A percentile compares a stretch with the other conserved stretches of the same genome.
Conservation (phyloP, 208 protist species). For the Crithidia thermophila region DNA sequence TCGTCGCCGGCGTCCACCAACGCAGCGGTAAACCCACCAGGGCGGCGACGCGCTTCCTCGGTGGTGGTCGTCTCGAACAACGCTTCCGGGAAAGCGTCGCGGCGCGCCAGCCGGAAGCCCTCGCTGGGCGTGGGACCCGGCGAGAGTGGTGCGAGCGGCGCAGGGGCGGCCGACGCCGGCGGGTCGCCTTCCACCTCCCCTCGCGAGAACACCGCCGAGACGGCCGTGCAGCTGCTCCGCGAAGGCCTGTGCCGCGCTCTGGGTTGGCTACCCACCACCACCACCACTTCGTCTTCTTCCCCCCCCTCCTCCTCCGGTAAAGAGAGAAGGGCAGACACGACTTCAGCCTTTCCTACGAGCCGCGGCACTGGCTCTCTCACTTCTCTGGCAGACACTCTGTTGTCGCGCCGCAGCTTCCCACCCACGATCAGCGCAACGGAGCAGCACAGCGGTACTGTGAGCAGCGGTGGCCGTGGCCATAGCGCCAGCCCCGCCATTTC, state of each 20-base stretch:
- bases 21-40: background rate
- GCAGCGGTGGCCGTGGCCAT: background rate
- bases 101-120: background rate
- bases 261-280: slow-evolving; percentile 39
- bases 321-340: no score
- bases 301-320: no score
- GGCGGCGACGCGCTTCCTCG: background rate
- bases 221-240: slow-evolving; percentile 26
- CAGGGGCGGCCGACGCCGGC: background rate
- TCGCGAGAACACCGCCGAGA: background rate
- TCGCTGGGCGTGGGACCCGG: background rate
- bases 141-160: background rate
- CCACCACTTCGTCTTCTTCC: no score
- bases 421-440: background rate
- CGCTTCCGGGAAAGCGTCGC: background rate
- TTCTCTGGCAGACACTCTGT: slow-evolving; percentile 21
- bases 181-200: background rate
- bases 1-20: no score
- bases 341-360: no score
- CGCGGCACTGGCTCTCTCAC: background rate
- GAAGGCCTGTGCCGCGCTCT: slow-evolving; percentile 37
- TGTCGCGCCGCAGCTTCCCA: slow-evolving; percentile 20
- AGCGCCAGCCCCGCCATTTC: background rate
- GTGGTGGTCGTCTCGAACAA: background rate
- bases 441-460: background rate